Base-by-base conservation (phyloP, 2,329 filamentous ascomycete species). In the Juglanconis juglandina region DNA sequence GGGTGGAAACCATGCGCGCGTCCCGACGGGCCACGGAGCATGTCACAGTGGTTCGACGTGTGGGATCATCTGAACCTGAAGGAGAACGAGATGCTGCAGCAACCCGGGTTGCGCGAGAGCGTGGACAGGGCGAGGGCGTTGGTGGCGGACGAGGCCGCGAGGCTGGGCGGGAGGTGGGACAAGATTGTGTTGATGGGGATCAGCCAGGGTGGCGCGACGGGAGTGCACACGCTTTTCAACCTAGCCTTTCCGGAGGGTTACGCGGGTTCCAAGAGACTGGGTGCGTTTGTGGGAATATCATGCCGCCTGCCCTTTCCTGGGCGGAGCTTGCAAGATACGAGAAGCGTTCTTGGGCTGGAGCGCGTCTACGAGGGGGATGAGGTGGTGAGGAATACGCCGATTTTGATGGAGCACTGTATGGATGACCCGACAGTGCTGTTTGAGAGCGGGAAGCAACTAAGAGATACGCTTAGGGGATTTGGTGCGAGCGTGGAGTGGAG, bases 11-110 rank as follows among this genome's bases (percentile, higher is more conserved):
- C 53, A 50, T 64, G 41, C 65, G 66, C 53, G 67, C 71, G 33
- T 62, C 67, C 7, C 8, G 47, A 44, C 59, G 65, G 58, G 71
- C 75, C 8, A 10, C 46, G 44, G 44, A 37, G 33, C 34, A 61
- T 58, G 55, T 58, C 37, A n/a, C 78, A 81, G 65, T 84, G 80
- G 81, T 84, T 83, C 66, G 80, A 84, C 65, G 73, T 81, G 41
- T 79, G 73, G 71, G 77, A 78, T 53, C 69, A 76, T 0, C 65
- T 70, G 17, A 69, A 78, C 59, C 76, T 78, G 14, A 53, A 70
- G 1, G 69, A 77, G n/a, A 66, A 69, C 14, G 77, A 82, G 61
- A 75, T 79, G 3, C 60, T 79, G 4, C 79, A 81, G 65, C 67
- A 67, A 0, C 63, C 68, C 0, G 79, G 79, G 0, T 66, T 84